Evolutionary conservation across 2,329 filamentous ascomycete species (phyloP), one percentile per base, ranked within the genome.

Genomic region (Lachnellula suecica): DNA sequence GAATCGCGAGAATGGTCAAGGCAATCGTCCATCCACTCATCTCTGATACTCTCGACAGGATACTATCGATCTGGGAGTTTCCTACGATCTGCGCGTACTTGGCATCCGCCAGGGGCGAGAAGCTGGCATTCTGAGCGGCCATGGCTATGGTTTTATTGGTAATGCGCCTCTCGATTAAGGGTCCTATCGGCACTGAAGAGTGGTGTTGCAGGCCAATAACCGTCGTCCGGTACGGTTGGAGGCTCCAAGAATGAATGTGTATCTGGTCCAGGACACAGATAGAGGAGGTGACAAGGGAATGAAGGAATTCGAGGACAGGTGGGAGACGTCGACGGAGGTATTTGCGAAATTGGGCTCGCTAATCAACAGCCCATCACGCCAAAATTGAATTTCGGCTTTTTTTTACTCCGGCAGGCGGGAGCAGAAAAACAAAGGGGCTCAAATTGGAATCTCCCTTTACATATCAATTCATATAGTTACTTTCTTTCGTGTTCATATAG

Each of bases 1-100:
- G 82, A 8, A 88, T 65, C 29, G 87, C 75, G 51, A 97, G 69
- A 46, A 94, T 58, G 15, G 89, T 89, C 60, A 92, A 69, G 29
- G 88, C 62, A 59, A 91, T 77, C 56, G 86, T 85, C 77, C 83
- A 83, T 71, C 80, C 69, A 63, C 81, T 84, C 19, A 66, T 38
- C 22, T 61, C 43, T 8, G 50, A 44, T 17, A 66, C 37, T 24
- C 51, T 54, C 10, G 49, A 38, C n/a, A 66, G 22, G 19, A 66
- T 24, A 25, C 59, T 52, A 51, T 64, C 51, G 35, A 66, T 48
- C 19, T 66, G 62, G 9, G 59, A 34, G 44, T 61, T 57, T 13
- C 59, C 58, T 15, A 61, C 51, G 37, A 66, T 43, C 17, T 59
- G 58, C 17, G 57, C 63, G 48, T 56, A 59, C 27, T 62, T 61